Conservation (phyloP, 1,139 yeast genomes). For the Diutina sp. region DNA sequence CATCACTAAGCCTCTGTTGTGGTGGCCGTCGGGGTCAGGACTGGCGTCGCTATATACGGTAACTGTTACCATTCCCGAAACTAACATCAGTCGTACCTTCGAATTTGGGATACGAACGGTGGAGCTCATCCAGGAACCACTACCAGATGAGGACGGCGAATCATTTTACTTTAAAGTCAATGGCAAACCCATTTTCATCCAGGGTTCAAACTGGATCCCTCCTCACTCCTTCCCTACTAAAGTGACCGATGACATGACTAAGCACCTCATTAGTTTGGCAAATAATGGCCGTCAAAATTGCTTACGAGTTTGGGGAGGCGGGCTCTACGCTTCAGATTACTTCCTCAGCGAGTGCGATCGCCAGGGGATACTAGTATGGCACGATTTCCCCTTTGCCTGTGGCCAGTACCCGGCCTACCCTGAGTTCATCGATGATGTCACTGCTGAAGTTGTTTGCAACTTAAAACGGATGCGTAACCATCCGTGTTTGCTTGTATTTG, state of each 20-base stretch:
- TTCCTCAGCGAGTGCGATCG: slow-evolving; percentile 32
- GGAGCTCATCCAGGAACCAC: slow-evolving; percentile 23
- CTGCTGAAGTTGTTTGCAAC: slow-evolving; percentile 20
- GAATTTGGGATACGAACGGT: slow-evolving; percentile 24
- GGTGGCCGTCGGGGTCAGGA: slow-evolving; percentile 32
- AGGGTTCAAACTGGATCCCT: slow-evolving; percentile 39
- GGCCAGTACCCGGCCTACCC: slow-evolving; percentile 30
- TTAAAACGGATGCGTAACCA: slow-evolving; percentile 23
- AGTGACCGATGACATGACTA: slow-evolving; percentile 18
- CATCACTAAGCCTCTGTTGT: slow-evolving; percentile 15
- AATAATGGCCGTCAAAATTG: slow-evolving; percentile 28
- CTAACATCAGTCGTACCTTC: slow-evolving; percentile 3
- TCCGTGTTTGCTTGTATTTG: slow-evolving; percentile 19
- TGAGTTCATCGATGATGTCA: slow-evolving; percentile 17
- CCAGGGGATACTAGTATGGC: slow-evolving; percentile 33
- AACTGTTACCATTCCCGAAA: slow-evolving; percentile 6
- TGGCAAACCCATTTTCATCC: slow-evolving; percentile 19
- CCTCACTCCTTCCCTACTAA: slow-evolving; percentile 24
- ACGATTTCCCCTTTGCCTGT: slow-evolving; percentile 42
- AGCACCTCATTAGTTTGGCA: slow-evolving; percentile 18
- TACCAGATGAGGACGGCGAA: slow-evolving; percentile 17
- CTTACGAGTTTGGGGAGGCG: slow-evolving; percentile 40
- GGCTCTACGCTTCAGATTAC: slow-evolving; percentile 26
- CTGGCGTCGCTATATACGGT: slow-evolving; percentile 19
- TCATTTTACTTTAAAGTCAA: slow-evolving; percentile 28